Conservation (phyloP, 2,329 filamentous ascomycete species). For the Alternaria sp. region DNA sequence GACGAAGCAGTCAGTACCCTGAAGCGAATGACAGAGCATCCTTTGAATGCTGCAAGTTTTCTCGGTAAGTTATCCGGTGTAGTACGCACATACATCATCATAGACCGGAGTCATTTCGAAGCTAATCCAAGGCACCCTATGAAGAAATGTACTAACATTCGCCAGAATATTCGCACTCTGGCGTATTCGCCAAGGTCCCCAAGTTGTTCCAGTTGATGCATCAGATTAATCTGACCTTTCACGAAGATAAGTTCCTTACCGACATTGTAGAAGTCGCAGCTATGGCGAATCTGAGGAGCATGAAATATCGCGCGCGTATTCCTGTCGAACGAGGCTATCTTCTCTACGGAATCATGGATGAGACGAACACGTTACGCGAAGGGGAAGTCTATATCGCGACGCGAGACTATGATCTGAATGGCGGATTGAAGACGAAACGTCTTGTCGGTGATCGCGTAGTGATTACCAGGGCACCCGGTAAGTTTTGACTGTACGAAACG, state of each 20-base stretch:
- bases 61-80: constrained; percentile 50
- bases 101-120: background rate
- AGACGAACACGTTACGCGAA: constrained; percentile 72
- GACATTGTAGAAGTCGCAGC: constrained; percentile 74
- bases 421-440: constrained; percentile 17
- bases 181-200: constrained; percentile 66
- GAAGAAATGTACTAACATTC: background rate
- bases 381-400: constrained; percentile 73
- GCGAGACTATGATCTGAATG: constrained; percentile 50
- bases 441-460: constrained; percentile 57
- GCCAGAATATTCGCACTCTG: constrained; percentile 65
- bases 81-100: background rate
- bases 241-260: constrained; percentile 73
- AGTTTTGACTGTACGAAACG: background rate
- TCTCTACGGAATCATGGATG: constrained; percentile 84
- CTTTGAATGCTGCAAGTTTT: constrained; percentile 71
- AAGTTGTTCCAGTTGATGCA: constrained; percentile 68
- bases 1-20: constrained; percentile 67
- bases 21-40: constrained; percentile 64
- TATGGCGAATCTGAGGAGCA: constrained; percentile 72
- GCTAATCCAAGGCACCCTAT: background rate
- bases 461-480: constrained; percentile 74
- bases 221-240: constrained; percentile 69
- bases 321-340: constrained; percentile 75
- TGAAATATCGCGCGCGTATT: constrained; percentile 83